A percentile compares a stretch with the other conserved stretches of the same genome.
phyloP scores from a whole-genome alignment of 352 stramenopile genomes.

The Elongisporangium anandrum region DNA sequence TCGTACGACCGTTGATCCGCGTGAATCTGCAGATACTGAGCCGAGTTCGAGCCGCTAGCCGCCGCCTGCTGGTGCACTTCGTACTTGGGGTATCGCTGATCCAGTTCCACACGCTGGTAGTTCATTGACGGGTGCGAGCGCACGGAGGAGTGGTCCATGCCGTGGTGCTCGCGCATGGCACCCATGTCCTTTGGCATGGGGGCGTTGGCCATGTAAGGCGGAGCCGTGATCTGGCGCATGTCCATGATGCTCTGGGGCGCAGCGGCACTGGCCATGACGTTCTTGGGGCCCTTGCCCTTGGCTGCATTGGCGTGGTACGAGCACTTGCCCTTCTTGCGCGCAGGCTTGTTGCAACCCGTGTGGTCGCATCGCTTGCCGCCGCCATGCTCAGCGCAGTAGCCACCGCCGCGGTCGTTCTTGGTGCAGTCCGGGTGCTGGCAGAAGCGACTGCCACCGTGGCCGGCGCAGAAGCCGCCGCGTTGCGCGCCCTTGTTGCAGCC shows the following conservation, averaged over 20 bases:
- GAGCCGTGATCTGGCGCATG: slow-evolving; percentile 77
- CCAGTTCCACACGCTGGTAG: slow-evolving; percentile 61
- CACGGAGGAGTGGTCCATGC: slow-evolving; percentile 35
- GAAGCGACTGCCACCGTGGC: slow-evolving; percentile 75
- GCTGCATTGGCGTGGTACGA: slow-evolving; percentile 78
- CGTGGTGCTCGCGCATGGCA: slow-evolving; percentile 21
- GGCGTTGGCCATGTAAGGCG: slow-evolving; percentile 32
- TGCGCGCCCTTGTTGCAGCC: slow-evolving; percentile 84
- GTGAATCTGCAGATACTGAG: slow-evolving; percentile 75
- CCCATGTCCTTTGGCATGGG: slow-evolving; percentile 39
- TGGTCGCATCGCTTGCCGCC: slow-evolving; percentile 81
- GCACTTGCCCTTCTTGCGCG: slow-evolving; percentile 85
- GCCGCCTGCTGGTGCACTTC: slow-evolving; percentile 33
- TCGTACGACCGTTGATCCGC: slow-evolving; percentile 74
- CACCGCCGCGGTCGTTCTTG: slow-evolving; percentile 84
- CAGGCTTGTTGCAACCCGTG: slow-evolving; percentile 72
- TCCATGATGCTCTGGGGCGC: slow-evolving; percentile 71
- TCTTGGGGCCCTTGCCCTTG: slow-evolving; percentile 65
- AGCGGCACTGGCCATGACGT: slow-evolving; percentile 20
- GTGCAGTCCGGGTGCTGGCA: slow-evolving; percentile 85
- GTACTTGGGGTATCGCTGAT: slow-evolving; percentile 49
- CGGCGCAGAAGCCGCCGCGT: slow-evolving; percentile 72
- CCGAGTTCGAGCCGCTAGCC: slow-evolving; percentile 12
- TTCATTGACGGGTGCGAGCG: slow-evolving; percentile 35
- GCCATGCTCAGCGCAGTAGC: slow-evolving; percentile 83